Conservation (phyloP, 208 protist species). For the Angomonas ambiguus region DNA sequence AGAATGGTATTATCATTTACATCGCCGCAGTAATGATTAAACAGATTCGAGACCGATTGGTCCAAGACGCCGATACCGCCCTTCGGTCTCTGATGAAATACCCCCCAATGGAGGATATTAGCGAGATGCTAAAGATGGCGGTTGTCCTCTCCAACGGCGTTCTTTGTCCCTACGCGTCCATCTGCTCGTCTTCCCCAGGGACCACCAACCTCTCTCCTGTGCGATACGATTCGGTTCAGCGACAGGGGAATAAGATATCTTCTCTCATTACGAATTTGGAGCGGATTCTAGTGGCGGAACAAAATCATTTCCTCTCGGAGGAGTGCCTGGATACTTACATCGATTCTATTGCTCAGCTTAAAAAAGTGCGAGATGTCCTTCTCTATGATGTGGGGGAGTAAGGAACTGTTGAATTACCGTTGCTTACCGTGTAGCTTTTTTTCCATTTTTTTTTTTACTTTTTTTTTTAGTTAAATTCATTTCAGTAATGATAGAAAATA, state of each 20-base stretch:
- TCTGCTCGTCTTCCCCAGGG: not conserved
- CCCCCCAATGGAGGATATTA: slow-evolving; percentile 54
- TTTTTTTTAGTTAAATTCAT: not conserved
- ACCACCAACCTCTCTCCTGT: not conserved
- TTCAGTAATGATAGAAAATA: no score
- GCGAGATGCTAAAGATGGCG: not conserved
- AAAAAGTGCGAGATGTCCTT: slow-evolving; percentile 69
- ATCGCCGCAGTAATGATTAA: slow-evolving; percentile 61
- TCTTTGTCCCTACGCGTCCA: not conserved
- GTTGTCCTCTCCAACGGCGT: not conserved
- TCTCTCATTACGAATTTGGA: not conserved
- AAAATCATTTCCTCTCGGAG: not conserved
- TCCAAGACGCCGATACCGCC: slow-evolving; percentile 29
- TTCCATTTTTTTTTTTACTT: not conserved
- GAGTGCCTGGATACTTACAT: slow-evolving; percentile 29
- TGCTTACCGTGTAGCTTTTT: not conserved
- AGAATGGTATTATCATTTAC: slow-evolving; percentile 43
- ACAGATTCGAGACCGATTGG: slow-evolving; percentile 34
- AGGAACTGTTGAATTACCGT: not conserved
- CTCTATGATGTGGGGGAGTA: slow-evolving; percentile 37
- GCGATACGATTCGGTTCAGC: not conserved
- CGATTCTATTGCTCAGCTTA: slow-evolving; percentile 61
- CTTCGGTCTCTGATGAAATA: slow-evolving; percentile 81
- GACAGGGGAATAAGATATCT: not conserved
- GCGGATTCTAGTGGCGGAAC: not conserved